phyloP scores from a whole-genome alignment of 2,329 filamentous ascomycete genomes.

The Cercospora nicotianae region DNA sequence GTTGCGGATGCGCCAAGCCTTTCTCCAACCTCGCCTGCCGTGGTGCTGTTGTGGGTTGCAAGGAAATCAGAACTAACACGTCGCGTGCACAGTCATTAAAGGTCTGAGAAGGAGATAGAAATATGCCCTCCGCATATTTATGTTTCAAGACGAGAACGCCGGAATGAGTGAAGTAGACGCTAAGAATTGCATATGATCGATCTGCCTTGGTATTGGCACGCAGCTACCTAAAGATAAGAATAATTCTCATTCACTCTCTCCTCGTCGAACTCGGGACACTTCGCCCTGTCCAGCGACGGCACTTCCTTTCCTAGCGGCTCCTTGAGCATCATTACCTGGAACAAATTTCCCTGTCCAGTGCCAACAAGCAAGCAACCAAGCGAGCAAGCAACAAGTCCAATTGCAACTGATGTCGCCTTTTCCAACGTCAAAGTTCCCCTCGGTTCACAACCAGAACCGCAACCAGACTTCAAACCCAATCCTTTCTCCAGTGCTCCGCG shows the following conservation, averaged over 20 bases:
- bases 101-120: neutral
- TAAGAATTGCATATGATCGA: neutral
- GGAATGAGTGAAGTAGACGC: neutral
- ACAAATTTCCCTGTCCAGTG: constrained; percentile 1
- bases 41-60: neutral
- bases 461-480: neutral
- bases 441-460: neutral
- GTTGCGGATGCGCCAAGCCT: neutral
- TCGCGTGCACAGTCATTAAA: neutral
- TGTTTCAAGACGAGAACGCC: neutral
- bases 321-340: constrained; percentile 18
- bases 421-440: neutral
- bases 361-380: neutral
- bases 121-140: neutral
- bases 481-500: neutral
- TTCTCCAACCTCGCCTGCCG: neutral
- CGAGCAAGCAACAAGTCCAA: neutral
- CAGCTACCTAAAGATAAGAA: neutral
- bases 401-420: constrained; percentile 6
- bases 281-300: neutral
- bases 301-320: constrained; percentile 12
- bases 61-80: neutral
- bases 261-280: neutral
- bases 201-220: neutral
- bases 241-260: neutral